These are phyloP conservation scores for Trichoderma asperelloides DNA, from an alignment of 495 filamentous ascomycete species.

Conservation along the genomic window DNA sequence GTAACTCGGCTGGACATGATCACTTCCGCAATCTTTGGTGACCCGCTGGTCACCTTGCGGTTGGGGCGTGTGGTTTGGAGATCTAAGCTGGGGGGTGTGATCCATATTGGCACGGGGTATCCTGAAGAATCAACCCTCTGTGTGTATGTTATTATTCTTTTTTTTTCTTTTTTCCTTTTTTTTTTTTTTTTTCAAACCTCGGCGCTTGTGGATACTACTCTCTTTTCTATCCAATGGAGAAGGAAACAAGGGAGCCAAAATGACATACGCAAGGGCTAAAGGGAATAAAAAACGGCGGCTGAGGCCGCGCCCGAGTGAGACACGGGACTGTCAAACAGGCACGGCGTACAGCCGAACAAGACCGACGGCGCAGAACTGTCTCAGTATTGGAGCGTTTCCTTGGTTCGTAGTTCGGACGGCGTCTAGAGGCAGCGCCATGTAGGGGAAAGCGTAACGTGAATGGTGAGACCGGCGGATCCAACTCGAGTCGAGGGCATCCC, in stretches of 20 bases:
- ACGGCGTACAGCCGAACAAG: neutral
- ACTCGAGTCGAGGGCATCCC: neutral
- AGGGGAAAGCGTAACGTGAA: neutral
- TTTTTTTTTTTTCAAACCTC: neutral
- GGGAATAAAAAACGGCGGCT: neutral
- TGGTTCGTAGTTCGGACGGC: neutral
- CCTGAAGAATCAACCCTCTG: neutral
- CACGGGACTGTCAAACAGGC: slow-evolving; percentile 7
- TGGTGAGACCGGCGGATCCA: neutral
- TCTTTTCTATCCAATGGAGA: neutral
- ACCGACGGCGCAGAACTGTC: neutral
- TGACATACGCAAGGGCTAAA: neutral
- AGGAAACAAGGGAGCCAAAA: neutral
- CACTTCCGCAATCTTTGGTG: neutral
- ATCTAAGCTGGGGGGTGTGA: neutral
- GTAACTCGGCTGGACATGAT: neutral
- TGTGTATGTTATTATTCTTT: no score
- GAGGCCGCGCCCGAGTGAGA: slow-evolving; percentile 3
- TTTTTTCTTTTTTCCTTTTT: no score
- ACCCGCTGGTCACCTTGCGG: no score
- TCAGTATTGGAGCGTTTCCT: neutral
- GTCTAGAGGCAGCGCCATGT: neutral
- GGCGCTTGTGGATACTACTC: neutral
- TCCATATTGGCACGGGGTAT: neutral
- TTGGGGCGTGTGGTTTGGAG: neutral